A percentile compares a stretch with the other conserved stretches of the same genome.
phyloP scores from a whole-genome alignment of 2,329 filamentous ascomycete species.

The Sclerotinia minor region DNA sequence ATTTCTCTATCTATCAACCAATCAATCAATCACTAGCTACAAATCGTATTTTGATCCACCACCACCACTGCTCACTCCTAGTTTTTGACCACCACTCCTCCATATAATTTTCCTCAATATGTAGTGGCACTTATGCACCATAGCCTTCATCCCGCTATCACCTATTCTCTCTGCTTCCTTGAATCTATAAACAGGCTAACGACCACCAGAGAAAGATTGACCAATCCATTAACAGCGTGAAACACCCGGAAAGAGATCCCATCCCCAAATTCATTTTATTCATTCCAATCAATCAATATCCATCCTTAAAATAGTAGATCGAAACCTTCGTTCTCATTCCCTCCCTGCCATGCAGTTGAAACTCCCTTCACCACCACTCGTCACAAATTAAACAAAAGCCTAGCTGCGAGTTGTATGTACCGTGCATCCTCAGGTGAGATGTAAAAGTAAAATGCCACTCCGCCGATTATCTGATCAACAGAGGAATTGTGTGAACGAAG shows the following conservation, averaged over 20 bases:
- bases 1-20: slow-evolving; percentile 4
- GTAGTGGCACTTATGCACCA: neutral
- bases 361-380: neutral
- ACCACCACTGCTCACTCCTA: neutral
- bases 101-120: neutral
- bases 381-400: slow-evolving; percentile 10
- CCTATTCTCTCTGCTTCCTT: too few species aligned
- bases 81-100: too few species aligned
- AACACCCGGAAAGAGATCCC: neutral
- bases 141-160: neutral
- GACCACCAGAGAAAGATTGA: slow-evolving; percentile 1
- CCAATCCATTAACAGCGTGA: neutral
- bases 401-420: neutral
- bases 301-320: slow-evolving; percentile 8
- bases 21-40: slow-evolving; percentile 2
- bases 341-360: slow-evolving; percentile 5
- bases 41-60: neutral
- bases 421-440: slow-evolving; percentile 1
- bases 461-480: neutral
- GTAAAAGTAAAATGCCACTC: neutral
- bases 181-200: slow-evolving; percentile 4
- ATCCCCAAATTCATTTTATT: slow-evolving; percentile 1
- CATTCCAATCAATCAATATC: slow-evolving; percentile 13
- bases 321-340: neutral
- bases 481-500: neutral